Evolutionary conservation across 371 early-diverging fungal species (phyloP).

Genomic region (Caulochytrium protostelioides): DNA sequence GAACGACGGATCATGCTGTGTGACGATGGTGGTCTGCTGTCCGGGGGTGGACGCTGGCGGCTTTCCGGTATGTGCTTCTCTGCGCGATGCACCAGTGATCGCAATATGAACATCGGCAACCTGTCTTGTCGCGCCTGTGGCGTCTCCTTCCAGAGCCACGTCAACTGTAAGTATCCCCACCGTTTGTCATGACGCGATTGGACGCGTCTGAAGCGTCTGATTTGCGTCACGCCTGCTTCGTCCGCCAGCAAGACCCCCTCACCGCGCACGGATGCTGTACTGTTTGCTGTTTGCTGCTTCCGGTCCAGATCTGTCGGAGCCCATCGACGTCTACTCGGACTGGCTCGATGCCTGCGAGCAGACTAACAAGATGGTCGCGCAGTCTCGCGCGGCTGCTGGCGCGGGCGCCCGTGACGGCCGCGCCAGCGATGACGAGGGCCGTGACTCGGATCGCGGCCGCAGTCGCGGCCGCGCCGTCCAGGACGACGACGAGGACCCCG

Average conservation of each 20-base stretch:
- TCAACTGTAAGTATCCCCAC: slow-evolving; percentile 26
- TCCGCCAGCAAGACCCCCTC: slow-evolving; percentile 5
- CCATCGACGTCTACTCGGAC: slow-evolving; percentile 60
- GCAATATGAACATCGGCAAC: slow-evolving; percentile 30
- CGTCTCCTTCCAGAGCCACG: slow-evolving; percentile 38
- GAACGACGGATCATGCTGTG: too few species aligned
- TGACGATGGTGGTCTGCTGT: too few species aligned
- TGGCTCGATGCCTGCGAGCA: slow-evolving; percentile 68
- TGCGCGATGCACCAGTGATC: too few species aligned
- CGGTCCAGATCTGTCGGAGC: slow-evolving; percentile 49
- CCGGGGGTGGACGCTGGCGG: too few species aligned
- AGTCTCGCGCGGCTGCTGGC: slow-evolving; percentile 1
- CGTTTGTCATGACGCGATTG: not conserved
- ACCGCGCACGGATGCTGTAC: slow-evolving; percentile 2
- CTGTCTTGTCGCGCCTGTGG: slow-evolving; percentile 53
- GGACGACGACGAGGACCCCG: too few species aligned
- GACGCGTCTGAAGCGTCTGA: not conserved
- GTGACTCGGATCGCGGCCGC: too few species aligned
- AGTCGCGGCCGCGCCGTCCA: too few species aligned
- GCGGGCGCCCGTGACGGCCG: too few species aligned
- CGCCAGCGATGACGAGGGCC: too few species aligned
- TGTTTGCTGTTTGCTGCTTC: not conserved
- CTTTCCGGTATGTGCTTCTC: too few species aligned
- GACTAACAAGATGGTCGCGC: slow-evolving; percentile 17
- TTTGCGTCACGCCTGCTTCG: not conserved